Base-by-base conservation (phyloP, 306 rosid genomes). In the Styphnolobium japonicum region DNA sequence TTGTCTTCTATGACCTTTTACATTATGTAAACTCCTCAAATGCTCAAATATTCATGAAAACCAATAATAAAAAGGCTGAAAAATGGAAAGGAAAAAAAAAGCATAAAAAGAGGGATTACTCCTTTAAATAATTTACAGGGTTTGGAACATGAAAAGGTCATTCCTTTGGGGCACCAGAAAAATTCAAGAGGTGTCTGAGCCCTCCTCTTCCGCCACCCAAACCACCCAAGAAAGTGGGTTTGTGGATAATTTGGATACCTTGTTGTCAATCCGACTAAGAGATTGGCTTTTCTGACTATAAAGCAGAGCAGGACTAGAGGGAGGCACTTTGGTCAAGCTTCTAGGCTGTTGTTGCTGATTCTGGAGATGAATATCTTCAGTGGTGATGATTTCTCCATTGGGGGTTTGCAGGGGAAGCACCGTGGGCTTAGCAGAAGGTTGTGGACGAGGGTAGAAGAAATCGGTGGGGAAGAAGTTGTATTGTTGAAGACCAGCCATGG, bases 401-500 rank as follows among this genome's bases (percentile, higher is more conserved):
- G 85, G 71, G 40, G 40, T 56, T 42, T 80, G 65, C 10, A 80
- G 18, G 0, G 89, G 87, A 80, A 80, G 62, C 16, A 61, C 21
- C 0, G 68, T 45, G 40, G 89, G 81, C 6, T 74, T 67, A 6
- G n/a, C 2, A 36, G 71, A 63, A 4, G 89, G 83, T 7, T 67
- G 79, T 37, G 87, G 79, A n/a, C 85, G 83, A 77, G 93, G 92
- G 83, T 88, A 90, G 14, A 86, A 77, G 34, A 90, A 67, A 81
- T 88, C 92, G 2, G 91, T 90, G 9, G 94, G 92, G 52, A 88
- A 90, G 34, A 90, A 90, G 63, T 88, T 90, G 87, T 90, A 88
- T 56, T 90, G 92, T 74, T 90, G 92, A 81, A 90, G 94, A 4
- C 94, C 94, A 65, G 92, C 94, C 94, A 90, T 88, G 34, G 21